These are phyloP conservation scores for Neurospora sp. DNA, from an alignment of 2,329 filamentous ascomycete genomes.

Conservation along the genomic window DNA sequence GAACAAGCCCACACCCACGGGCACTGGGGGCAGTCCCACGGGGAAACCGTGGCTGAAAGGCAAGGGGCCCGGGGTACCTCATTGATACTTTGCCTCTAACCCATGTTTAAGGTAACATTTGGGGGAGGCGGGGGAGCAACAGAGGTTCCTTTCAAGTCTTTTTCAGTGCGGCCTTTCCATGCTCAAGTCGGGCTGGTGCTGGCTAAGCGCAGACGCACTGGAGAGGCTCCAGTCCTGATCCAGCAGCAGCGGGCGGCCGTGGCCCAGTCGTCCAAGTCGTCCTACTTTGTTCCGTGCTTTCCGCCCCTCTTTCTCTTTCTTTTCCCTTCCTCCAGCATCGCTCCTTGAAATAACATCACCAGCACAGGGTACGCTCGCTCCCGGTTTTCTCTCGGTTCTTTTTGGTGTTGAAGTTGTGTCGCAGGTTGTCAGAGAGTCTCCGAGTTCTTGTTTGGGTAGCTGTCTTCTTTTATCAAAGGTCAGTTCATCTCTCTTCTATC, in stretches of 20 bases:
- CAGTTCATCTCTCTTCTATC: not conserved
- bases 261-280: conserved; percentile 5
- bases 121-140: not conserved
- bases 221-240: not conserved
- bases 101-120: not conserved
- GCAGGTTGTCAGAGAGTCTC: conserved; percentile 11
- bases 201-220: not conserved
- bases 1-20: not conserved
- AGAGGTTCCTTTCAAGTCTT: not conserved
- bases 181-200: not conserved
- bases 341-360: conserved; percentile 12
- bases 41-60: not conserved
- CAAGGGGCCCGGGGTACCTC: not conserved
- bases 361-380: conserved; percentile 3
- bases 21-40: not conserved
- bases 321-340: conserved; percentile 15
- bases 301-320: conserved; percentile 14
- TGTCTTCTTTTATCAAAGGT: not conserved
- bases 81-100: not conserved
- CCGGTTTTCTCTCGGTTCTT: conserved; percentile 2
- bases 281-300: conserved; percentile 13
- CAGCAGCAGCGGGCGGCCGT: not conserved
- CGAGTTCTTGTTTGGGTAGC: not conserved
- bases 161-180: not conserved
- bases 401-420: conserved; percentile 20